phyloP scores from a whole-genome alignment of 805 yeast genomes.

The Teunomyces tritomae region DNA sequence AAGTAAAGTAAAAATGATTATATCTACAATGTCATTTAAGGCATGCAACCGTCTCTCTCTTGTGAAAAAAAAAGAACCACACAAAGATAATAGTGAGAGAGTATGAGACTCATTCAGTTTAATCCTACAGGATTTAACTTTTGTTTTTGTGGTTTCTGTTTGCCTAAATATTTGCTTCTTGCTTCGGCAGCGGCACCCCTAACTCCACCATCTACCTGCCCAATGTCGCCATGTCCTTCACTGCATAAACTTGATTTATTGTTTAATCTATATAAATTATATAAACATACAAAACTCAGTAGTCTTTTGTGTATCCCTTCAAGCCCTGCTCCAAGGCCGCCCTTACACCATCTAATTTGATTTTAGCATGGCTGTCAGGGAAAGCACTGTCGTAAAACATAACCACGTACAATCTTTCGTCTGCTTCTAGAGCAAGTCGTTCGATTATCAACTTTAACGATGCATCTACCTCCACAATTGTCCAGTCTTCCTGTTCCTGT shows the following conservation, averaged over 20 bases:
- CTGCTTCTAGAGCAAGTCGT: slow-evolving; percentile 2
- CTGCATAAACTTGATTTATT: neutral
- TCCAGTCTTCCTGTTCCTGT: slow-evolving; percentile 26
- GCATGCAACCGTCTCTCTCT: too few species aligned
- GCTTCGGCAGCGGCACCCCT: too few species aligned
- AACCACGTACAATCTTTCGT: slow-evolving; percentile 23
- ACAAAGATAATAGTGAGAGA: neutral
- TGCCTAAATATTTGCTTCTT: neutral
- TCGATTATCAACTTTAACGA: slow-evolving; percentile 24
- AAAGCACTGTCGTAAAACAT: slow-evolving; percentile 29
- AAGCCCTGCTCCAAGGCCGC: slow-evolving; percentile 32
- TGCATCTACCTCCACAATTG: slow-evolving; percentile 27
- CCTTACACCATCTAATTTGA: slow-evolving; percentile 31
- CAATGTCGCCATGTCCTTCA: neutral
- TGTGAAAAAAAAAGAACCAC: slow-evolving; percentile 2
- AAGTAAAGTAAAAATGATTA: neutral
- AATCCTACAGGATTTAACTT: slow-evolving; percentile 38
- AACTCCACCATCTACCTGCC: neutral
- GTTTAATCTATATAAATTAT: neutral
- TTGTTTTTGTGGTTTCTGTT: slow-evolving; percentile 45
- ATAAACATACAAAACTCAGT: neutral
- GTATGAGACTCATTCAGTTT: neutral
- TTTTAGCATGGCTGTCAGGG: slow-evolving; percentile 34
- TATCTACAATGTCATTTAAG: too few species aligned
- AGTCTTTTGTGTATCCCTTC: slow-evolving; percentile 23